phyloP scores from a whole-genome alignment of 345 rosid genomes.

The Pseudoturritis turrita region DNA sequence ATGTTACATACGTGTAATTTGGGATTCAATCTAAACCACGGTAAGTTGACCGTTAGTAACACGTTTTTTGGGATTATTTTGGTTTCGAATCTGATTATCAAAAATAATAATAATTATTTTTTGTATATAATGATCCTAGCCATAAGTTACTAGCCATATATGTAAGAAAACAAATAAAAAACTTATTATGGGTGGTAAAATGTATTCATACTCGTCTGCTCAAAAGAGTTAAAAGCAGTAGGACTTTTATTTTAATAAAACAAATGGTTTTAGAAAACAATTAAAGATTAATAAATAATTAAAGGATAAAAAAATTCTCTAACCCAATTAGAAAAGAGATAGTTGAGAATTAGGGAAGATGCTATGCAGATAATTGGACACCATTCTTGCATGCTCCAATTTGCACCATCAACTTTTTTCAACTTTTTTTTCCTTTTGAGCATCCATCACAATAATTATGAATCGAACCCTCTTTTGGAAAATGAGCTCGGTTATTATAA shows the following conservation, averaged over 20 bases:
- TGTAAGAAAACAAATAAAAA: not conserved
- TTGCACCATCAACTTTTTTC: constrained; percentile 6
- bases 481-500: not conserved
- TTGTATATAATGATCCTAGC: not conserved
- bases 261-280: not conserved
- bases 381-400: constrained; percentile 16
- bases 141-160: not conserved
- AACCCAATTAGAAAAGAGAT: not conserved
- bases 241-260: not conserved
- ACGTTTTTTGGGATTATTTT: not conserved
- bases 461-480: constrained; percentile 4
- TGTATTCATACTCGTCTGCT: not conserved
- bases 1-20: not conserved
- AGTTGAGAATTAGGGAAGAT: constrained; percentile 13
- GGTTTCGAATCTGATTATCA: not conserved
- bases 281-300: not conserved
- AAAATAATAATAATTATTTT: not conserved
- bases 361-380: constrained; percentile 23
- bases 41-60: not conserved
- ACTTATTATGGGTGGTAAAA: not conserved
- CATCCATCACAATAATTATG: constrained; percentile 3
- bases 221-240: constrained; percentile 1
- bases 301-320: constrained; percentile 7
- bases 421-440: constrained; percentile 8
- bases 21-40: not conserved